Evolutionary conservation across 345 rosid genomes (phyloP).

Genomic region (Linum tenue): DNA sequence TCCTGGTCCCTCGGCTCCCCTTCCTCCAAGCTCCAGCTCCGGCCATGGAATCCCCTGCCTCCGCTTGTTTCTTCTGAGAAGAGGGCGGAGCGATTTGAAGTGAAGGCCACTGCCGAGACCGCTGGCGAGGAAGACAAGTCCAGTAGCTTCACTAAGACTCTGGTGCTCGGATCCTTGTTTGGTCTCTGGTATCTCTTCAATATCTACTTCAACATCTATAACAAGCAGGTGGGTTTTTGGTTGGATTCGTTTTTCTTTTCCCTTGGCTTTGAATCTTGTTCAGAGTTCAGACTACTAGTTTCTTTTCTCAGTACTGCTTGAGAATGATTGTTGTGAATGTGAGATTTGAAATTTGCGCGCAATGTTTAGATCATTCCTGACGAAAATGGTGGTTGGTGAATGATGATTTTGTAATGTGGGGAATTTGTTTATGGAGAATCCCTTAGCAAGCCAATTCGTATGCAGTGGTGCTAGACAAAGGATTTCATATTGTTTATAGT

Average conservation of each 20-base stretch:
- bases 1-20: constrained; percentile 46
- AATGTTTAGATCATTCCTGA: too few relatives aligned
- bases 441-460: too few relatives aligned
- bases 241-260: neutral
- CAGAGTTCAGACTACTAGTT: too few relatives aligned
- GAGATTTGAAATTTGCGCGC: too few relatives aligned
- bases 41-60: constrained; percentile 60
- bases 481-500: neutral
- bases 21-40: constrained; percentile 17
- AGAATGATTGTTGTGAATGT: too few relatives aligned
- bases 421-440: too few relatives aligned
- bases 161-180: constrained; percentile 68
- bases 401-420: too few relatives aligned
- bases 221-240: constrained; percentile 62
- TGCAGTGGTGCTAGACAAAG: too few relatives aligned
- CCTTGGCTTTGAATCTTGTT: too few relatives aligned
- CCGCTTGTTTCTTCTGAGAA: constrained; percentile 9
- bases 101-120: constrained; percentile 49
- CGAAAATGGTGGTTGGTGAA: too few relatives aligned
- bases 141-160: constrained; percentile 31
- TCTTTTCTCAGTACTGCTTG: too few relatives aligned
- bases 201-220: constrained; percentile 98
- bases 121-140: constrained; percentile 40
- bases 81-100: constrained; percentile 21
- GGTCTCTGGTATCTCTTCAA: constrained; percentile 88